Conservation (phyloP, 2,329 filamentous ascomycete species). For the Elsinoe arachidis region DNA sequence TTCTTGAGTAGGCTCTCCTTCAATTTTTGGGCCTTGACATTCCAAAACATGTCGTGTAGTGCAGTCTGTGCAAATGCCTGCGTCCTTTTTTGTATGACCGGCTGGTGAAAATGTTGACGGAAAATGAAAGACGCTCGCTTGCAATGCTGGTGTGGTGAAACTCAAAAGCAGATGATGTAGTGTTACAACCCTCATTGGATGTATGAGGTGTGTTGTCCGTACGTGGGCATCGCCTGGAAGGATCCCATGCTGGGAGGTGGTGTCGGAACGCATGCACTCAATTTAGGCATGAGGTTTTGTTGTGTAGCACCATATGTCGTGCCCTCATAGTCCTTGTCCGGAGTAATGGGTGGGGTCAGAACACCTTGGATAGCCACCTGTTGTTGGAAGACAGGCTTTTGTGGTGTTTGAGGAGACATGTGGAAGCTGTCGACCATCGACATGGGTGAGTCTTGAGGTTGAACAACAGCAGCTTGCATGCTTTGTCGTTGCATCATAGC, state of each 20-base stretch:
- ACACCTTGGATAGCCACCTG: constrained; percentile 54
- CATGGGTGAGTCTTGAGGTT: constrained; percentile 34
- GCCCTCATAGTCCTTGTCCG: constrained; percentile 45
- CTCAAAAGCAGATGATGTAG: constrained; percentile 10
- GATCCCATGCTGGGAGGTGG: constrained; percentile 25
- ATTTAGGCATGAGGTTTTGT: constrained; percentile 21
- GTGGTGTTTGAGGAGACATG: constrained; percentile 66
- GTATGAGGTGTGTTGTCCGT: constrained; percentile 15
- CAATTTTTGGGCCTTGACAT: constrained; percentile 1
- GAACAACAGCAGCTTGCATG: constrained; percentile 12
- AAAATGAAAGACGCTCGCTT: constrained; percentile 24
- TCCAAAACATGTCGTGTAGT: background rate
- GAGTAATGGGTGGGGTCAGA: constrained; percentile 77
- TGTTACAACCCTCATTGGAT: constrained; percentile 14
- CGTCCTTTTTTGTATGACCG: constrained; percentile 11
- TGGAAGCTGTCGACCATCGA: constrained; percentile 46
- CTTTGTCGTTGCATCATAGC: constrained; percentile 28
- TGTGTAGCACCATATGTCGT: constrained; percentile 19
- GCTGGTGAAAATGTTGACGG: constrained; percentile 18
- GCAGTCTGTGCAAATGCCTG: constrained; percentile 14
- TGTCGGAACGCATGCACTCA: constrained; percentile 24
- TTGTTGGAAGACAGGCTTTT: constrained; percentile 61
- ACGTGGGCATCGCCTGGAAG: constrained; percentile 14
- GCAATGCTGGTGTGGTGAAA: constrained; percentile 18
- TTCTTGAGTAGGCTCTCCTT: background rate